A percentile compares a stretch with the other conserved stretches of the same genome.
phyloP scores from a whole-genome alignment of 495 filamentous ascomycete genomes.

The Daldinia childiae region DNA sequence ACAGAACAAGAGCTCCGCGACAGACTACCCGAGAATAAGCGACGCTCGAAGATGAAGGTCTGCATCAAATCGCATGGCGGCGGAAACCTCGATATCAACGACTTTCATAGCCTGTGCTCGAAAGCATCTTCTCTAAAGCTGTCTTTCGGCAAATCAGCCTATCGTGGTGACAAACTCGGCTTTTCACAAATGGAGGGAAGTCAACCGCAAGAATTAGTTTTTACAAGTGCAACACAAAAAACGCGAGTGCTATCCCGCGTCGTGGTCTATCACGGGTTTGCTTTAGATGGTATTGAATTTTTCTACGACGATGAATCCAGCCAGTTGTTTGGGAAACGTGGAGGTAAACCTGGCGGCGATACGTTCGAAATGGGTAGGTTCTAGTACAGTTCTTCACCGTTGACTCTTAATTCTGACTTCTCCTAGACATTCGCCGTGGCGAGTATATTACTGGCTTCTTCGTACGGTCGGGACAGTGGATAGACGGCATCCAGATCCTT shows the following conservation, averaged over 20 bases:
- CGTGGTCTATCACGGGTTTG: conserved; percentile 78
- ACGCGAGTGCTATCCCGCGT: conserved; percentile 80
- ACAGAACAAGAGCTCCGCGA: conserved; percentile 78
- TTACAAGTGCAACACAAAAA: conserved; percentile 72
- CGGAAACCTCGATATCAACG: conserved; percentile 76
- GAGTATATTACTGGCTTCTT: conserved; percentile 91
- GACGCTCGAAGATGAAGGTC: conserved; percentile 74
- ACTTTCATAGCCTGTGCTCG: conserved; percentile 72
- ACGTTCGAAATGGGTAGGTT: conserved; percentile 78
- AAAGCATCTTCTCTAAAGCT: conserved; percentile 79
- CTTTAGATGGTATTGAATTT: conserved; percentile 90
- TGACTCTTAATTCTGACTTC: conserved; percentile 31
- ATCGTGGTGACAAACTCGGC: conserved; percentile 80
- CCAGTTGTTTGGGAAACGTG: conserved; percentile 89
- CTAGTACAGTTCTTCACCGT: not conserved
- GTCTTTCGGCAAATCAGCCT: conserved; percentile 74
- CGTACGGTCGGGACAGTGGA: conserved; percentile 81
- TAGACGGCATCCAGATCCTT: conserved; percentile 90
- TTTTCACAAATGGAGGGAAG: conserved; percentile 75
- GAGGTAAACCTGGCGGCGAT: conserved; percentile 77
- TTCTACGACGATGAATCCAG: conserved; percentile 87
- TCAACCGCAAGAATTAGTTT: conserved; percentile 74
- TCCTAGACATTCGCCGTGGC: conserved; percentile 78
- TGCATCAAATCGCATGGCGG: conserved; percentile 77
- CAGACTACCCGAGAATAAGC: conserved; percentile 73